phyloP scores from a whole-genome alignment of 768 basidiomycete genomes.

The Termitomyces titanicus region DNA sequence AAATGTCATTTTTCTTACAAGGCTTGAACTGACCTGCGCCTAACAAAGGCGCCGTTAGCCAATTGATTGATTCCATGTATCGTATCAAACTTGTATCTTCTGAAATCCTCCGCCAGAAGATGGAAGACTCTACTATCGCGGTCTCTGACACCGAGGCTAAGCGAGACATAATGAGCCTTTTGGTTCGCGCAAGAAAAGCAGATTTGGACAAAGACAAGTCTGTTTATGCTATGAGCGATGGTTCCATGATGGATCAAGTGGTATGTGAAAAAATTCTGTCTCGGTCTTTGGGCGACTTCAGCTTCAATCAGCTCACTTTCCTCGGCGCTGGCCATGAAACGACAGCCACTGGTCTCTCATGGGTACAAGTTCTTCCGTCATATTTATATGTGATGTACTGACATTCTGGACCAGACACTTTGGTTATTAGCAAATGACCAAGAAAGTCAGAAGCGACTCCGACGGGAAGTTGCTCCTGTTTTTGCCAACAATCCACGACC shows the following conservation, averaged over 20 bases:
- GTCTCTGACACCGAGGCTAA: conserved; percentile 37
- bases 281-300: neutral
- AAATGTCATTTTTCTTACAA: neutral
- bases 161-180: conserved; percentile 50
- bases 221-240: conserved; percentile 42
- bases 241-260: conserved; percentile 51
- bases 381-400: neutral
- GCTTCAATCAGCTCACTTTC: conserved; percentile 37
- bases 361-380: conserved; percentile 28
- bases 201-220: conserved; percentile 29
- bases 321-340: conserved; percentile 45
- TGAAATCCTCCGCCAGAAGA: conserved; percentile 38
- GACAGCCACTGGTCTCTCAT: conserved; percentile 45
- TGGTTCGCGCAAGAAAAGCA: conserved; percentile 40
- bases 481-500: conserved; percentile 30
- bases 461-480: conserved; percentile 46
- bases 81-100: conserved; percentile 37
- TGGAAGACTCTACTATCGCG: conserved; percentile 28
- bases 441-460: conserved; percentile 44
- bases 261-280: conserved; percentile 22
- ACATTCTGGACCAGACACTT: conserved; percentile 31
- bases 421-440: conserved; percentile 52
- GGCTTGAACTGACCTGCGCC: neutral
- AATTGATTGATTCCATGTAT: conserved; percentile 28
- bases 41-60: neutral